These are phyloP conservation scores for Aspergillus proliferans DNA, from an alignment of 2,329 filamentous ascomycete species.

Conservation along the genomic window DNA sequence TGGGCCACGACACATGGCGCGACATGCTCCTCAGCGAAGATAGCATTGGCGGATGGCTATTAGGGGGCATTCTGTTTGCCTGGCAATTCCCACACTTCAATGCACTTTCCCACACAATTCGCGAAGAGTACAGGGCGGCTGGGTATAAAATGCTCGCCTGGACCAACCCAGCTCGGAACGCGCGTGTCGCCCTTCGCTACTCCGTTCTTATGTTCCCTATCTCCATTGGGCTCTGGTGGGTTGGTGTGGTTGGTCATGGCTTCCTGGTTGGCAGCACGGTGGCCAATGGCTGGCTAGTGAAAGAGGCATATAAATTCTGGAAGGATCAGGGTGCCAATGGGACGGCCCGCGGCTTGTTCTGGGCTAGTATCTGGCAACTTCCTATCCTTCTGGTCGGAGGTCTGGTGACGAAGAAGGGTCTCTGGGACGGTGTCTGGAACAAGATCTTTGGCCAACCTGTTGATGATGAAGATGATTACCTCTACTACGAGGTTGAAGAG, in stretches of 20 bases:
- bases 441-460: constrained; percentile 56
- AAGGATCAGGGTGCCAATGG: constrained; percentile 69
- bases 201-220: constrained; percentile 79
- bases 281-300: constrained; percentile 78
- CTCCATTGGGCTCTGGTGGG: constrained; percentile 71
- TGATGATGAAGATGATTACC: constrained; percentile 48
- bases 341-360: constrained; percentile 79
- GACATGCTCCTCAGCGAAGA: constrained; percentile 69
- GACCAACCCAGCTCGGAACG: constrained; percentile 79
- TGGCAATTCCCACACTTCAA: constrained; percentile 99
- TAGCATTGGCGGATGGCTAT: constrained; percentile 75
- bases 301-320: constrained; percentile 78
- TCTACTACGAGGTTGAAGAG: constrained; percentile 53
- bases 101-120: constrained; percentile 79
- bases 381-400: constrained; percentile 84
- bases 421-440: constrained; percentile 78
- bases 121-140: constrained; percentile 74
- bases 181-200: constrained; percentile 81
- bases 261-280: constrained; percentile 75
- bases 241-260: constrained; percentile 74
- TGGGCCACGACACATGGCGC: constrained; percentile 64
- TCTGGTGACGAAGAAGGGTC: constrained; percentile 85
- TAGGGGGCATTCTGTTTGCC: constrained; percentile 76
- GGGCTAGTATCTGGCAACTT: constrained; percentile 96
- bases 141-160: constrained; percentile 71